Evolutionary conservation across 1,284 basidiomycete species (phyloP), one percentile per base, ranked within the genome.

Genomic region (Wallemia hederae): DNA sequence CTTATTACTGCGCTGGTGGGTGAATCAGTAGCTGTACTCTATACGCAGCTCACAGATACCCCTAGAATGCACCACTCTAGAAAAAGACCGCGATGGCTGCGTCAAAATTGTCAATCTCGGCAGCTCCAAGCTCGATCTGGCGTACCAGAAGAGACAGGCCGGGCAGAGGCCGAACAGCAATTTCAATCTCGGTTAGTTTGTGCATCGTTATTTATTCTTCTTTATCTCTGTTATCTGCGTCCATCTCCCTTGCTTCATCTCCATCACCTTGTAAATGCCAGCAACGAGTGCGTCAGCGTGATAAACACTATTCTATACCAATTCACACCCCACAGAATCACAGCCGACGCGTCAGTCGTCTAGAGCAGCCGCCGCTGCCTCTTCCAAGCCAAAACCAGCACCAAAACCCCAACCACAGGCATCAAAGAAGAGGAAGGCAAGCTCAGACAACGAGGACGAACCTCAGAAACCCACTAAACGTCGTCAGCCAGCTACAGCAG

Each of bases 61-160:
- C 39, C 5, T n/a, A 1, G 89, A 92, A 72, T 98, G 94, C 68
- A 96, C 90, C 26, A 76, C 89, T 60, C 74, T 98, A 61, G 94
- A 99, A 71, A 98, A 98, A 69, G 92, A 97, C 68, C 75, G 94
- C 28, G 94, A 99, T 69, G 94, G 94, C 0, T 99, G 94, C 74
- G 91, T 91, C 1, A 96, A 97, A 77, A 94, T 98, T 65, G 89
- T 98, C 66, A 98, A 98, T 68, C 75, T 94, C 22, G 90, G 90
- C 3, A 49, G 39, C 22, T 49, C 39, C 5, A 49, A 49, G n/a
- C 19, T 49, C 5, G 39, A 49, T 49, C 39, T 49, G 9, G 39
- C 39, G 39, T 49, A 49, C 22, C 39, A 49, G 39, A 49, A 49
- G n/a, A 14, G 19, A n/a, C 39, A 49, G 19, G 39, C 39, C 3